These are phyloP conservation scores for Batrachochytrium dendrobatidis DNA, from an alignment of 371 early-diverging fungal species.

Conservation along the genomic window DNA sequence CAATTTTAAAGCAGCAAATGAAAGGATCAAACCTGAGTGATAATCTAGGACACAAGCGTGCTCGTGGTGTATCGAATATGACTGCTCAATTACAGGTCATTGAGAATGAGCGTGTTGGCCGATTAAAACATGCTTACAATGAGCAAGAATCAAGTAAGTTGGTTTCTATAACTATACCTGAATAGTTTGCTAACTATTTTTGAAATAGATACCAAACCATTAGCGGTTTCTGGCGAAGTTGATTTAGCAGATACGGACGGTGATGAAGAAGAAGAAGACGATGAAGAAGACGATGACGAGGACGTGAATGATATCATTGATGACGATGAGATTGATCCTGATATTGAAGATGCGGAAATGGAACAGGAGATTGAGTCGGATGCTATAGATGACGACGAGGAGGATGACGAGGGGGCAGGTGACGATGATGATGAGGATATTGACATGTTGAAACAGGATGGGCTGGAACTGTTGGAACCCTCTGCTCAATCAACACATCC, in stretches of 20 bases:
- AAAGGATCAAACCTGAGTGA: not conserved
- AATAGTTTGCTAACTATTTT: too few relatives aligned
- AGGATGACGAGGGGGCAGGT: not conserved
- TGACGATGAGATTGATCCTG: not conserved
- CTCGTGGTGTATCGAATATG: not conserved
- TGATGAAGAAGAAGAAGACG: not conserved
- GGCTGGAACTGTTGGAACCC: too few relatives aligned
- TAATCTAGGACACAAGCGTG: not conserved
- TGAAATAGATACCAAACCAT: too few relatives aligned
- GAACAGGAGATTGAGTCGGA: not conserved
- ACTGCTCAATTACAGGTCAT: not conserved
- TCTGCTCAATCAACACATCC: too few relatives aligned
- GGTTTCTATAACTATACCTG: too few relatives aligned
- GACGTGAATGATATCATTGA: not conserved
- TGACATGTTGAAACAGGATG: too few relatives aligned
- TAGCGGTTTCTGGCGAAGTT: not conserved
- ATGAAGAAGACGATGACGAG: not conserved
- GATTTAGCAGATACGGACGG: not conserved
- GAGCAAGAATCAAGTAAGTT: not conserved
- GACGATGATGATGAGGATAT: not conserved
- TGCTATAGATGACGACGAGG: not conserved
- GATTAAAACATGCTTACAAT: not conserved
- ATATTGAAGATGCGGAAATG: not conserved
- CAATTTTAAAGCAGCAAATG: not conserved
- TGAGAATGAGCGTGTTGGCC: not conserved